Base-by-base conservation (phyloP, 1,139 yeast species). In the Hansenula sp. region DNA sequence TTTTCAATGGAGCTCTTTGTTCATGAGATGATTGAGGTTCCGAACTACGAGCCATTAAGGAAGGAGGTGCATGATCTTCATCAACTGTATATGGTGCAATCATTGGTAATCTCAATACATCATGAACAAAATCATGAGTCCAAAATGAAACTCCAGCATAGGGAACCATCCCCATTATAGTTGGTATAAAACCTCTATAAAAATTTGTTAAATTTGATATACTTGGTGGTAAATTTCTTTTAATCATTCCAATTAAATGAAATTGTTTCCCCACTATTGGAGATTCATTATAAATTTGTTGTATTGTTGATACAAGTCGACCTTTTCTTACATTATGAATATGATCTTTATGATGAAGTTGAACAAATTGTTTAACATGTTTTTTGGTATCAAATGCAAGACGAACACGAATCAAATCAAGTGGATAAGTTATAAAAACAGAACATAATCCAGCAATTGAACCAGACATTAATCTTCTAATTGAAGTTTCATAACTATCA, bases 81-180 rank as follows among this genome's bases (percentile, higher is more conserved):
- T 53, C 44, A 45, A 87, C 84, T 0, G 95, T 78, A 50, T 77
- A 76, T 14, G 68, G 65, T 2, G 79, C 68, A 12, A 88, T 60
- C 16, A 55, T 47, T 19, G 70, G 68, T 14, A 82, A 70, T 46
- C 96, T 71, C 57, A 92, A 77, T 2, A 90, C 59, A 63, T 92
- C 99, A 61, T 90, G 97, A 45, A 90, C 71, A 43, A 81, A 62
- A 63, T 92, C 99, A 61, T 92, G 97, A 4, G 96, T 86, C 65
- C 90, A 86, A 57, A 92, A 92, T 1, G 96, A 86, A 2, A 90
- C 97, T 11, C 99, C 99, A 2, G 99, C 98, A 59, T 92, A 92
- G 1, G 98, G 98, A 17, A 92, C 72, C 96, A 92, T 90, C 14
- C 99, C 99, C 32, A 89, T 59, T 30, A 92, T 81, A 0, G 99